Base-by-base conservation (phyloP, 306 rosid genomes). In the Chamaecrista fasciculata region DNA sequence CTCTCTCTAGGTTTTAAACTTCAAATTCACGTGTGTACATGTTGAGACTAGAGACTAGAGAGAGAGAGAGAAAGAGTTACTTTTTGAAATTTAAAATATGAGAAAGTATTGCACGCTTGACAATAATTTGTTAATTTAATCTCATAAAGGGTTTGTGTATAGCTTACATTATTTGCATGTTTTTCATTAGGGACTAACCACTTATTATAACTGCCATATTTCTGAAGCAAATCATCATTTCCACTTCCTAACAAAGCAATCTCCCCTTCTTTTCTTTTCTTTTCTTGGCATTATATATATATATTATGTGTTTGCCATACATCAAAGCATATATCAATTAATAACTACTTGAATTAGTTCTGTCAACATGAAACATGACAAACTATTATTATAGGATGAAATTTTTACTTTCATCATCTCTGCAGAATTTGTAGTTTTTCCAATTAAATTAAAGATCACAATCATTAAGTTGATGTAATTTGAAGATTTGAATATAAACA, bases 21-120 rank as follows among this genome's bases (percentile, higher is more conserved):
- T 83, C 77, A 76, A 79, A 76, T 26, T 79, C 87, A 83, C 82
- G 87, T 79, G 87, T 82, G 55, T n/a, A n/a, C n/a, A n/a, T 69
- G 36, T 33, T 56, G 58, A 56, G 76, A 69, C 73, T 16, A 66
- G 70, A 37, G 12, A 37, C 0, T 36, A 36, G 36, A 31, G 36
- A 31, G 36, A 77, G 82, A 71, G 62, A 73, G 50, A 39, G 44
- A 3, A 39, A 12, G 6, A 31, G 5, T 5, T 39, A 39, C 15
- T 1, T 58, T 75, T 68, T 72, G 67, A 44, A 47, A 68, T 73
- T 72, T 66, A 66, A 62, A 50, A 50, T 36, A 50, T 67, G 62
- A 46, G 9, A 53, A 73, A 71, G 71, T 62, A 66, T 16, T 25
- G 62, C 76, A 69, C 15, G 70, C 59, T 80, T 47, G 77, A 78